phyloP scores from a whole-genome alignment of 1,284 basidiomycete genomes.

The Austroboletus novae-zelandiae region DNA sequence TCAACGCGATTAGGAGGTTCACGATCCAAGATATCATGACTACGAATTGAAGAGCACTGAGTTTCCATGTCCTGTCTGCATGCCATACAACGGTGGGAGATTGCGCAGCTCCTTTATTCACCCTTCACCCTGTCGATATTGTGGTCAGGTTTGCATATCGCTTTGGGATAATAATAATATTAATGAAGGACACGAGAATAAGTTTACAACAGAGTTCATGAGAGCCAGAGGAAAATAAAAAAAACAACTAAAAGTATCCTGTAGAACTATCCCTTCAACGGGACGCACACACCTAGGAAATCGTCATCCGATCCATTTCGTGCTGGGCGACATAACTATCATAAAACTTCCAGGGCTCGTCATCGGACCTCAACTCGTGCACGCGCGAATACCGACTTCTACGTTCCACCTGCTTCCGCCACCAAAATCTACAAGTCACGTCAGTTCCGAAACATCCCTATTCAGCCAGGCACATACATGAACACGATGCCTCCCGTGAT shows the following conservation, averaged over 20 bases:
- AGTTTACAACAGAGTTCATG: background rate
- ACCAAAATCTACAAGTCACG: constrained; percentile 28
- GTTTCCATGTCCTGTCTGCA: too few species aligned
- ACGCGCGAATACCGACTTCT: constrained; percentile 23
- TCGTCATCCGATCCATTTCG: constrained; percentile 15
- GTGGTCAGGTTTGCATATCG: background rate
- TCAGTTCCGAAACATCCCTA: background rate
- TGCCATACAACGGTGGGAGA: too few species aligned
- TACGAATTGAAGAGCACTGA: too few species aligned
- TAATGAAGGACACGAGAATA: background rate
- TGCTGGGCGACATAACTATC: constrained; percentile 13
- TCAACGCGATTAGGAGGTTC: too few species aligned
- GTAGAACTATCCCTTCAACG: background rate
- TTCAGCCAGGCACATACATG: constrained; percentile 20
- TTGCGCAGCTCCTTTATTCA: too few species aligned
- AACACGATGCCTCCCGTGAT: constrained; percentile 22
- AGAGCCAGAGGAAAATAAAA: background rate
- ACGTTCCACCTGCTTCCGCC: constrained; percentile 25
- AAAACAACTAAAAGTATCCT: background rate
- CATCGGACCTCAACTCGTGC: constrained; percentile 29
- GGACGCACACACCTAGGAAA: background rate
- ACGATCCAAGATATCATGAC: too few species aligned
- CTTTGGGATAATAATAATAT: background rate
- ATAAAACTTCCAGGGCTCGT: constrained; percentile 32
- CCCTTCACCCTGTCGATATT: too few species aligned